phyloP scores from a whole-genome alignment of 192 early-diverging fungal species.

The Umbelopsis isabellina region DNA sequence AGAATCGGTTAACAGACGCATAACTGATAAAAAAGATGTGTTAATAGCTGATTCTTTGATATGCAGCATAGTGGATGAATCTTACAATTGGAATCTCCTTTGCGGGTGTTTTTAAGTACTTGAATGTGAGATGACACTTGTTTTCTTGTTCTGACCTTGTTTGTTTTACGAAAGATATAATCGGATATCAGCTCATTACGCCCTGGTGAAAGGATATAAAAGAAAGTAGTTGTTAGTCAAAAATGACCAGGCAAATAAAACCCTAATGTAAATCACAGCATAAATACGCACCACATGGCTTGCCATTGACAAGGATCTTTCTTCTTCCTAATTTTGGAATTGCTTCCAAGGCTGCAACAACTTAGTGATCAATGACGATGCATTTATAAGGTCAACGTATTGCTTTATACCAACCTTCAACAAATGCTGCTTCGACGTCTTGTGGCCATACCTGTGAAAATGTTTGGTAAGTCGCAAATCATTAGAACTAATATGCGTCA shows the following conservation, averaged over 20 bases:
- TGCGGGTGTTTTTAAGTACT: constrained; percentile 74
- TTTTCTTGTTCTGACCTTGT: constrained; percentile 70
- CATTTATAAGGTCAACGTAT: not conserved
- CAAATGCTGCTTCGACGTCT: constrained; percentile 61
- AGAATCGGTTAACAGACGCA: constrained; percentile 50
- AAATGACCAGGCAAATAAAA: constrained; percentile 42
- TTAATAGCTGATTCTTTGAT: not conserved
- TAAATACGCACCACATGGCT: constrained; percentile 44
- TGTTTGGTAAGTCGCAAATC: not conserved
- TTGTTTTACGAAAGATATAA: constrained; percentile 69
- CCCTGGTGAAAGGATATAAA: constrained; percentile 39
- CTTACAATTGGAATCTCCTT: constrained; percentile 57
- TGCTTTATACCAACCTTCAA: constrained; percentile 52
- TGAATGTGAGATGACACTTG: constrained; percentile 83
- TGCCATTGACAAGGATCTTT: constrained; percentile 57
- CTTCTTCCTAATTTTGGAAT: constrained; percentile 57
- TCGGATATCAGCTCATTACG: constrained; percentile 79
- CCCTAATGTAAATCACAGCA: constrained; percentile 28
- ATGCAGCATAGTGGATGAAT: not conserved
- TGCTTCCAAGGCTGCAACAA: constrained; percentile 46
- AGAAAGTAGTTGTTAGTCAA: constrained; percentile 29
- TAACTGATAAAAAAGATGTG: constrained; percentile 37
- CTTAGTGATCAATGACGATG: constrained; percentile 9
- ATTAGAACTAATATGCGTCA: not conserved
- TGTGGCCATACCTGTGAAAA: constrained; percentile 58